Conservation (phyloP, 805 yeast species). For the Isabelozyma gotoi region DNA sequence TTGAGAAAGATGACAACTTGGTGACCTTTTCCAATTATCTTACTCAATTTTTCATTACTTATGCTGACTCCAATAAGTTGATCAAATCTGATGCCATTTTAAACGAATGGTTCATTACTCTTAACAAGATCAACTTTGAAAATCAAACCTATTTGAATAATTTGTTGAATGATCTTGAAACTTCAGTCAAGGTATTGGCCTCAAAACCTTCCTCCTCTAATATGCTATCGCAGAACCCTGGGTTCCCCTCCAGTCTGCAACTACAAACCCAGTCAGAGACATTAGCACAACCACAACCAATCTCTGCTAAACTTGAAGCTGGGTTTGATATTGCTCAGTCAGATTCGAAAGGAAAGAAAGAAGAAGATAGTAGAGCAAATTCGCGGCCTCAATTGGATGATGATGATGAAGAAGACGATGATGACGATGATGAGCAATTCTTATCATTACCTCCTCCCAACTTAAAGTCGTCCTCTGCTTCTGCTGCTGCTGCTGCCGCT, state of each 20-base stretch:
- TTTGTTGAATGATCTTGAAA: slow-evolving; percentile 7
- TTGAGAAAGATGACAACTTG: slow-evolving; percentile 5
- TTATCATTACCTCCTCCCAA: slow-evolving; percentile 1
- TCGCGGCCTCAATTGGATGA: slow-evolving; percentile 1
- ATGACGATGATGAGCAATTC: slow-evolving; percentile 1
- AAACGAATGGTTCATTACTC: slow-evolving; percentile 19
- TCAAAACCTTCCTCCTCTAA: background rate
- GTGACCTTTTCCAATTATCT: slow-evolving; percentile 2
- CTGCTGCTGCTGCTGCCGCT: background rate
- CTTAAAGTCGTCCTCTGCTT: background rate
- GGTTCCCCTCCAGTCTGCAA: background rate
- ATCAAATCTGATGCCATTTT: slow-evolving; percentile 20
- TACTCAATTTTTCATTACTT: slow-evolving; percentile 3
- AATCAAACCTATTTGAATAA: slow-evolving; percentile 11
- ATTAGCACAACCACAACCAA: slow-evolving; percentile 1
- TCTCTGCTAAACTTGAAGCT: background rate
- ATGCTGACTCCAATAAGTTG: slow-evolving; percentile 21
- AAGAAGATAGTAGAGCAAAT: background rate
- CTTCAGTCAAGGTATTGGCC: background rate
- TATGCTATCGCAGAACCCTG: too few relatives aligned
- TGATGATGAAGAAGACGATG: slow-evolving; percentile 6
- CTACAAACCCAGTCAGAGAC: background rate
- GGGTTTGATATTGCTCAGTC: background rate
- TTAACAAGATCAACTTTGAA: slow-evolving; percentile 2
- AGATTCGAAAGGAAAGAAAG: background rate